phyloP scores from a whole-genome alignment of 2,329 filamentous ascomycete genomes.

The Elsinoe fawcettii region DNA sequence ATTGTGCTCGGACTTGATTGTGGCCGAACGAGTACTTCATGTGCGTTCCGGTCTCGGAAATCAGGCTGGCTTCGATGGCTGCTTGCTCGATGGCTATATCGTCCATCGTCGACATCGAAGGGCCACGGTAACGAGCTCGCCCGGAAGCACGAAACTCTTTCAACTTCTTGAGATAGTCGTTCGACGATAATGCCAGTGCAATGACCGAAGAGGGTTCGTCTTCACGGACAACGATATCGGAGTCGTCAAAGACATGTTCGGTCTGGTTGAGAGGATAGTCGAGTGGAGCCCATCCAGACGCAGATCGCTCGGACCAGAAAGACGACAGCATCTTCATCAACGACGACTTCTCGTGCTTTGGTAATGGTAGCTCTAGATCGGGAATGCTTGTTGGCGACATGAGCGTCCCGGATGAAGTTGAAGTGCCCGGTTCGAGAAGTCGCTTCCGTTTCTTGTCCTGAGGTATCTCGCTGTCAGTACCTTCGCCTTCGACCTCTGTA shows the following conservation, averaged over 20 bases:
- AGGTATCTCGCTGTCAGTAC: constrained; percentile 62
- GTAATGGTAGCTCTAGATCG: constrained; percentile 64
- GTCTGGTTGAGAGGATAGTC: constrained; percentile 78
- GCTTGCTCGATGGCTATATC: constrained; percentile 46
- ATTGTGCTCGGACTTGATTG: constrained; percentile 87
- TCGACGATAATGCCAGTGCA: constrained; percentile 80
- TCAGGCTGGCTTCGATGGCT: constrained; percentile 75
- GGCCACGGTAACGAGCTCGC: constrained; percentile 18
- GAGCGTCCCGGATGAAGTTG: constrained; percentile 47
- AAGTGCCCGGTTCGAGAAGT: constrained; percentile 34
- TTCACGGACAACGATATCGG: constrained; percentile 92
- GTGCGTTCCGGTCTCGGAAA: constrained; percentile 81
- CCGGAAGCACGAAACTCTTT: constrained; percentile 48
- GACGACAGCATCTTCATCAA: constrained; percentile 93
- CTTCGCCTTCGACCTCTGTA: constrained; percentile 45
- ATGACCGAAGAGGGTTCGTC: constrained; percentile 96
- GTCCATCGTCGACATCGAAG: constrained; percentile 21
- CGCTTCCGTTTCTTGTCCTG: constrained; percentile 59
- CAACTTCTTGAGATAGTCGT: constrained; percentile 78
- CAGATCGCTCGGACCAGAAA: constrained; percentile 96
- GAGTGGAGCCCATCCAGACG: constrained; percentile 84
- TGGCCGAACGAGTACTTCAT: constrained; percentile 94
- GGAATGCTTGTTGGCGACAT: constrained; percentile 43
- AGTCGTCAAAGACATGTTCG: constrained; percentile 96
- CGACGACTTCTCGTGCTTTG: constrained; percentile 87